A percentile compares a stretch with the other conserved stretches of the same genome.
These are phyloP conservation scores for Myotisia sp. DNA, from an alignment of 2,329 filamentous ascomycete genomes.

Conservation along the genomic window DNA sequence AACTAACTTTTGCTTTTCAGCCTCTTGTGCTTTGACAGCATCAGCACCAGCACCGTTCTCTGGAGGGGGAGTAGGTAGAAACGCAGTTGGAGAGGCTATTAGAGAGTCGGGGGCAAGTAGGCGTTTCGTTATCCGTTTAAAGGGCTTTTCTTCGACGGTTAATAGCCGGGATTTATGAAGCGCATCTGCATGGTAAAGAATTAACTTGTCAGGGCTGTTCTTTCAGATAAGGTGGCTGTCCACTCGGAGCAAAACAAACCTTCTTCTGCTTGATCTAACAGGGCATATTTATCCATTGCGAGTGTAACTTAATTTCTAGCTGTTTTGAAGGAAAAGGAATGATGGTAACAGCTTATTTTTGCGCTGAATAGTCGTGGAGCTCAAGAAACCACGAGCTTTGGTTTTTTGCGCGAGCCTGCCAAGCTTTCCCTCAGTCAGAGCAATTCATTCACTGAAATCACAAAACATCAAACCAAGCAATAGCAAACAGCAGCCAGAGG, in stretches of 20 bases:
- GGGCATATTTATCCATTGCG: slow-evolving; percentile 44
- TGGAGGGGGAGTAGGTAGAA: slow-evolving; percentile 52
- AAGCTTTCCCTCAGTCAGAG: too few species aligned
- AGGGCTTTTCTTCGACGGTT: slow-evolving; percentile 82
- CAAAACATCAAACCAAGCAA: too few species aligned
- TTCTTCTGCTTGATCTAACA: slow-evolving; percentile 57
- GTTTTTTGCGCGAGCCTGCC: too few species aligned
- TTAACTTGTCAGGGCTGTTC: neutral
- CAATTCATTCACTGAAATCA: too few species aligned
- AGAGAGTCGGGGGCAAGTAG: slow-evolving; percentile 56
- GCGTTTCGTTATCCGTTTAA: slow-evolving; percentile 74
- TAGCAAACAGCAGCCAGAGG: too few species aligned
- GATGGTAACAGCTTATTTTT: too few species aligned
- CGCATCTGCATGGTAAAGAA: slow-evolving; percentile 47
- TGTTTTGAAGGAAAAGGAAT: too few species aligned
- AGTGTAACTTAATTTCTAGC: too few species aligned
- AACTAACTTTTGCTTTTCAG: slow-evolving; percentile 36
- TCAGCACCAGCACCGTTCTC: slow-evolving; percentile 36
- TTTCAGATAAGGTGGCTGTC: neutral
- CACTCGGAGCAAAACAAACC: slow-evolving; percentile 16
- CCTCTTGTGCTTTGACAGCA: slow-evolving; percentile 30
- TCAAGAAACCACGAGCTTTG: too few species aligned
- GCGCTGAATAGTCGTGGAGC: too few species aligned
- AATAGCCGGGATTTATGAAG: slow-evolving; percentile 79
- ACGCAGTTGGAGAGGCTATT: slow-evolving; percentile 41